Evolutionary conservation across 208 protist genomes (phyloP).

Genomic region (Phytomonas sp.): DNA sequence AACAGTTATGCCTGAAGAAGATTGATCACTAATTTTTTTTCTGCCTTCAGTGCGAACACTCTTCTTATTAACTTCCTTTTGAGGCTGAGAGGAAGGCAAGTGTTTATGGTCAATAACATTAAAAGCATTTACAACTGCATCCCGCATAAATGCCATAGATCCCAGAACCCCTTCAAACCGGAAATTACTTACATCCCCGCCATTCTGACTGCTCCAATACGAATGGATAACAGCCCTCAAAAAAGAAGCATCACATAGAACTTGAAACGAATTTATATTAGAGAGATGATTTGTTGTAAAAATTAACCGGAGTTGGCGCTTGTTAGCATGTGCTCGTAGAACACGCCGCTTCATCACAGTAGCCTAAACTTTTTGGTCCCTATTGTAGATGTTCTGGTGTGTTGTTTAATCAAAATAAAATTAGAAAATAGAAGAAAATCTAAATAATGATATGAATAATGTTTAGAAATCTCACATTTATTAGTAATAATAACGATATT

Average conservation of each 20-base stretch:
- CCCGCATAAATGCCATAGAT: not conserved
- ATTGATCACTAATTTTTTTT: not conserved
- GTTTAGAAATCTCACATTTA: not conserved
- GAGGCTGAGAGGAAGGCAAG: not conserved
- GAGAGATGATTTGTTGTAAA: slow-evolving; percentile 45
- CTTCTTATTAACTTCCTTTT: not conserved
- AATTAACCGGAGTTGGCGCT: slow-evolving; percentile 54
- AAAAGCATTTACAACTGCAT: not conserved
- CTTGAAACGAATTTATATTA: slow-evolving; percentile 24
- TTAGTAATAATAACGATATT: not conserved
- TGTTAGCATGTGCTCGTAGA: slow-evolving; percentile 71
- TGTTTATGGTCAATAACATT: slow-evolving; percentile 5
- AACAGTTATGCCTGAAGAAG: slow-evolving; percentile 15
- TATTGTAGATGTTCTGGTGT: slow-evolving; percentile 9
- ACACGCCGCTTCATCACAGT: slow-evolving; percentile 71
- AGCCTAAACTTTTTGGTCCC: not conserved
- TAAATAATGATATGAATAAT: slow-evolving; percentile 6
- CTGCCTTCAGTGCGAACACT: not conserved
- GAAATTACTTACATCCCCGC: not conserved
- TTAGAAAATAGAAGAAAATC: slow-evolving; percentile 8
- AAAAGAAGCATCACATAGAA: slow-evolving; percentile 77
- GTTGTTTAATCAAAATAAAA: slow-evolving; percentile 11
- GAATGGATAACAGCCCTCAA: slow-evolving; percentile 43
- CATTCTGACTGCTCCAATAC: slow-evolving; percentile 17
- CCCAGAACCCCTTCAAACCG: not conserved